Conservation (phyloP, 768 basidiomycete species). For the Calocera cornea region DNA sequence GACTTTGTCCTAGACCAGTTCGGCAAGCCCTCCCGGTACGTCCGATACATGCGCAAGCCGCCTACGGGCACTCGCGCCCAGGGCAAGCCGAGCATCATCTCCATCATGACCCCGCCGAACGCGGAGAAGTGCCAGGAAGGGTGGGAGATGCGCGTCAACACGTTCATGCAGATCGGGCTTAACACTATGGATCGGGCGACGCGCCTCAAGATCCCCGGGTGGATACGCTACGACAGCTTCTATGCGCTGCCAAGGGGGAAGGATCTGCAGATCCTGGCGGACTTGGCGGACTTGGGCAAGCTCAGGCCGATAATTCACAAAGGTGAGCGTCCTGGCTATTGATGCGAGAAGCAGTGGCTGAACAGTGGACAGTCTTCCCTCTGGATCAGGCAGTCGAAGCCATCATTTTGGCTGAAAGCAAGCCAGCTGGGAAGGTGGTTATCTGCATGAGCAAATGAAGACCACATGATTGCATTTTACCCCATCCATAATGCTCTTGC, state of each 20-base stretch:
- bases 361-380: neutral
- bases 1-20: neutral
- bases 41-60: neutral
- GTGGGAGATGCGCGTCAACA: neutral
- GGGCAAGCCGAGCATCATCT: neutral
- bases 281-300: neutral
- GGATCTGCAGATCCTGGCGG: neutral
- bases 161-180: neutral
- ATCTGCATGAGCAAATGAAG: neutral
- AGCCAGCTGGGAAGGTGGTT: neutral
- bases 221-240: neutral
- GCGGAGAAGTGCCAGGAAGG: neutral
- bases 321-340: neutral
- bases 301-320: neutral
- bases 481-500: neutral
- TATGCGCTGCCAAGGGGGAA: neutral
- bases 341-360: neutral
- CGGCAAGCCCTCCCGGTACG: neutral
- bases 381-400: neutral
- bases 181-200: neutral
- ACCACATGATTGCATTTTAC: neutral
- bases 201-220: neutral
- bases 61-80: neutral
- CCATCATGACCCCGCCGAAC: neutral
- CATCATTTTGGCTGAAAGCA: neutral